phyloP scores from a whole-genome alignment of 306 rosid genomes.

The Hippophae tibetana region DNA sequence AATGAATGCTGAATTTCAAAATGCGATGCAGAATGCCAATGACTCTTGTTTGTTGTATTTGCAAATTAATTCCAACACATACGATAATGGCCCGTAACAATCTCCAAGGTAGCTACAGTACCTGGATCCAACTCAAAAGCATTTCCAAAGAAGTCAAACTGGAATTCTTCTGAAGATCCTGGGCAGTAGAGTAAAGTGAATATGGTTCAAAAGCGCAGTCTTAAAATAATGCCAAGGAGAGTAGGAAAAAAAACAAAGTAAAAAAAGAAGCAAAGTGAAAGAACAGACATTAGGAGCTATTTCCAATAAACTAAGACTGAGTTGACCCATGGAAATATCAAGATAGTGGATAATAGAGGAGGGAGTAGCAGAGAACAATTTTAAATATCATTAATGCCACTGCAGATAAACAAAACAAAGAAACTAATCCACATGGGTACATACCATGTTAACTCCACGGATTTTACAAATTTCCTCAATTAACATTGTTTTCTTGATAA shows the following conservation, averaged over 20 bases:
- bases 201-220: conserved; percentile 4
- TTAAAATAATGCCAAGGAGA: too few species aligned
- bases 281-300: neutral
- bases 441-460: conserved; percentile 47
- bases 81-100: conserved; percentile 4
- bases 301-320: neutral
- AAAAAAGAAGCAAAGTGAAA: neutral
- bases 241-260: neutral
- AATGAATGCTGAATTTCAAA: too few species aligned
- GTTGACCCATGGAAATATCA: neutral
- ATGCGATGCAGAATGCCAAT: too few species aligned
- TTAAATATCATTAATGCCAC: neutral
- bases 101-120: conserved; percentile 11
- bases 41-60: neutral
- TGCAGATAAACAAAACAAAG: conserved; percentile 5
- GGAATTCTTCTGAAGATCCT: conserved; percentile 35
- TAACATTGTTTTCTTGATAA: conserved; percentile 61
- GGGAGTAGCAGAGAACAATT: neutral
- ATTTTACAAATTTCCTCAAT: conserved; percentile 64
- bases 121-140: conserved; percentile 88
- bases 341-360: neutral
- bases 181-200: conserved; percentile 18
- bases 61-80: neutral
- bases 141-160: conserved; percentile 53
- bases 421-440: conserved; percentile 14